phyloP scores from a whole-genome alignment of 441 rosid genomes.

The Theobroma grandiflorum region DNA sequence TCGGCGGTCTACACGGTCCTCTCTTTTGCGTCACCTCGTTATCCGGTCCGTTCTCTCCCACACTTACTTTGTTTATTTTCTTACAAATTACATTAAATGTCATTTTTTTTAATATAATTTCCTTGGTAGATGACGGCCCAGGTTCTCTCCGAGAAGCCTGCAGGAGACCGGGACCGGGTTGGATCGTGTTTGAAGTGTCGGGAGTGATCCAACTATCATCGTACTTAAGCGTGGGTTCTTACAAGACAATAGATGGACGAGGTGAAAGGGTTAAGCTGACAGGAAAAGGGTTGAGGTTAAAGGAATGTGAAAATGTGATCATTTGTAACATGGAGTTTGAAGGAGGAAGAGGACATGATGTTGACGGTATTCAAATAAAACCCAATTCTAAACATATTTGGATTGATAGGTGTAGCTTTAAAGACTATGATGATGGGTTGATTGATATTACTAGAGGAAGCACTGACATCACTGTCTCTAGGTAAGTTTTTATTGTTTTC shows the following conservation, averaged over 20 bases:
- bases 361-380: slow-evolving; percentile 73
- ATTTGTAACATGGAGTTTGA: slow-evolving; percentile 69
- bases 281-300: slow-evolving; percentile 62
- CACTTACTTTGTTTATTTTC: neutral
- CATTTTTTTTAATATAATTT: neutral
- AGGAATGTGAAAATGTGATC: slow-evolving; percentile 69
- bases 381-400: slow-evolving; percentile 72
- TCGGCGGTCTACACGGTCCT: slow-evolving; percentile 66
- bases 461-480: slow-evolving; percentile 66
- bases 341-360: slow-evolving; percentile 78
- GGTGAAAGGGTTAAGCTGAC: slow-evolving; percentile 65
- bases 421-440: slow-evolving; percentile 70
- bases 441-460: slow-evolving; percentile 72
- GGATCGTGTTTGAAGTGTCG: slow-evolving; percentile 69
- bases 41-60: slow-evolving; percentile 40
- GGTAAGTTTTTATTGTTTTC: slow-evolving; percentile 36
- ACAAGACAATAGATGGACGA: slow-evolving; percentile 71
- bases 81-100: neutral
- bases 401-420: slow-evolving; percentile 71
- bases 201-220: slow-evolving; percentile 62
- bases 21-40: slow-evolving; percentile 54
- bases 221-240: slow-evolving; percentile 60
- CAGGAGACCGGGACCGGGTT: slow-evolving; percentile 57
- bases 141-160: slow-evolving; percentile 71
- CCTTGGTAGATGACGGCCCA: slow-evolving; percentile 59